Conservation (phyloP, 2,329 filamentous ascomycete species). For the Fusarium annulatum region DNA sequence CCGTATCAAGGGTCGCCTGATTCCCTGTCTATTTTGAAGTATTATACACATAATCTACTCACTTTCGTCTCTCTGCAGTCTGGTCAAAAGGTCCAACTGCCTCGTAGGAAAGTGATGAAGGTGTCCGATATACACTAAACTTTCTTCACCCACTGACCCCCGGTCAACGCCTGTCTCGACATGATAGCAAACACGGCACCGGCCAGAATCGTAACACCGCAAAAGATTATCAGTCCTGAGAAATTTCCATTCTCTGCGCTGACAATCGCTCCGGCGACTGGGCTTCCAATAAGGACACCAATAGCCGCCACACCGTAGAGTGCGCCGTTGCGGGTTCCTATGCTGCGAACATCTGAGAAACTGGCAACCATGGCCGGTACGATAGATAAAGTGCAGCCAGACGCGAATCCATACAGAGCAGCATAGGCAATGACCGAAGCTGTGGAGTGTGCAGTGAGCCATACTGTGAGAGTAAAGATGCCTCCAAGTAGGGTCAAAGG, state of each 20-base stretch:
- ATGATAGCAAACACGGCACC: not conserved
- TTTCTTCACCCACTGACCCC: not conserved
- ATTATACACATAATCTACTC: not conserved
- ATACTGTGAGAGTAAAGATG: slow-evolving; percentile 47
- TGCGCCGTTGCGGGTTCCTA: slow-evolving; percentile 64
- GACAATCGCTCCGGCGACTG: slow-evolving; percentile 38
- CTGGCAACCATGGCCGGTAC: slow-evolving; percentile 53
- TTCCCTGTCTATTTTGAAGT: not conserved
- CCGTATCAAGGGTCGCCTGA: not conserved
- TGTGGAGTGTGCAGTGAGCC: slow-evolving; percentile 48
- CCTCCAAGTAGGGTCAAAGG: slow-evolving; percentile 54
- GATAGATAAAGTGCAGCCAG: slow-evolving; percentile 49
- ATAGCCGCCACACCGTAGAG: slow-evolving; percentile 27
- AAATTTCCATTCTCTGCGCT: not conserved
- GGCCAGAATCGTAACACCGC: not conserved
- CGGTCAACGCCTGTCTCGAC: not conserved
- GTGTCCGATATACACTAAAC: not conserved
- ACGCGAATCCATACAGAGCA: slow-evolving; percentile 51
- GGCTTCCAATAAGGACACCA: slow-evolving; percentile 34
- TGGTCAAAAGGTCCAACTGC: too few species aligned
- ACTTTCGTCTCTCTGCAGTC: fast-evolving
- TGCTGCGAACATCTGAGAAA: slow-evolving; percentile 64
- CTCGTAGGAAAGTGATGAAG: not conserved
- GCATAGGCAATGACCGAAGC: slow-evolving; percentile 47
- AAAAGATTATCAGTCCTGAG: slow-evolving; percentile 2